These are phyloP conservation scores for Colletotrichum phormii DNA, from an alignment of 2,329 filamentous ascomycete species.

Conservation along the genomic window DNA sequence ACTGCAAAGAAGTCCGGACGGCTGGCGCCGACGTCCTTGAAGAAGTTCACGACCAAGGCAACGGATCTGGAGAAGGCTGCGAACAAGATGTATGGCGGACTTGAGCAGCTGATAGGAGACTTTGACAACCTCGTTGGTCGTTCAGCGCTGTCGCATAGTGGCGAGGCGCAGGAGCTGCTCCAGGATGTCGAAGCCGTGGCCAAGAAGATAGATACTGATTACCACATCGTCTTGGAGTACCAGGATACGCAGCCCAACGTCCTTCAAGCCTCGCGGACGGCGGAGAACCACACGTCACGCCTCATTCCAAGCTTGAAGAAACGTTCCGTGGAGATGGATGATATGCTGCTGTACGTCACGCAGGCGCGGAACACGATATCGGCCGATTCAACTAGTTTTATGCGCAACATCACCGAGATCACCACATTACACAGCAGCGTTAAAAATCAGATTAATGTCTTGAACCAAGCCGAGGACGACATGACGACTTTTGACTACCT, in stretches of 20 bases:
- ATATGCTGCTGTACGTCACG: slow-evolving; percentile 68
- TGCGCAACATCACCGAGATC: slow-evolving; percentile 85
- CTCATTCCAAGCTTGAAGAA: slow-evolving; percentile 69
- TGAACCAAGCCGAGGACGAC: slow-evolving; percentile 81
- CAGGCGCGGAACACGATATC: slow-evolving; percentile 77
- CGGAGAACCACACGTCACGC: slow-evolving; percentile 72
- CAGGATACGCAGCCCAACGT: slow-evolving; percentile 71
- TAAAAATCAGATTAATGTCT: slow-evolving; percentile 76
- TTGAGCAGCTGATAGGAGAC: slow-evolving; percentile 70
- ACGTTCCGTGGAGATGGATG: slow-evolving; percentile 70
- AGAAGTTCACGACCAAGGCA: slow-evolving; percentile 70
- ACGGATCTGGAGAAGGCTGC: slow-evolving; percentile 71
- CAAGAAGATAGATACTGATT: slow-evolving; percentile 88
- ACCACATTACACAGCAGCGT: slow-evolving; percentile 80
- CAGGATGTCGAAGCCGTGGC: slow-evolving; percentile 88
- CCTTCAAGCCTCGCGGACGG: slow-evolving; percentile 72
- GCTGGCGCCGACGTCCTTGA: slow-evolving; percentile 68
- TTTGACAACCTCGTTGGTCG: slow-evolving; percentile 70
- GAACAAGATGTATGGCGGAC: slow-evolving; percentile 69
- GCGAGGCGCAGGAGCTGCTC: slow-evolving; percentile 76
- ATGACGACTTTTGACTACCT: slow-evolving; percentile 85
- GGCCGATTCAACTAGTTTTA: slow-evolving; percentile 74
- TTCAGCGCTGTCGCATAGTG: slow-evolving; percentile 66
- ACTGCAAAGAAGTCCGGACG: slow-evolving; percentile 79
- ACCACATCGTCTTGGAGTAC: slow-evolving; percentile 79